Evolutionary conservation across 257 asterid genomes (phyloP).

Genomic region (Avicennia marina): DNA sequence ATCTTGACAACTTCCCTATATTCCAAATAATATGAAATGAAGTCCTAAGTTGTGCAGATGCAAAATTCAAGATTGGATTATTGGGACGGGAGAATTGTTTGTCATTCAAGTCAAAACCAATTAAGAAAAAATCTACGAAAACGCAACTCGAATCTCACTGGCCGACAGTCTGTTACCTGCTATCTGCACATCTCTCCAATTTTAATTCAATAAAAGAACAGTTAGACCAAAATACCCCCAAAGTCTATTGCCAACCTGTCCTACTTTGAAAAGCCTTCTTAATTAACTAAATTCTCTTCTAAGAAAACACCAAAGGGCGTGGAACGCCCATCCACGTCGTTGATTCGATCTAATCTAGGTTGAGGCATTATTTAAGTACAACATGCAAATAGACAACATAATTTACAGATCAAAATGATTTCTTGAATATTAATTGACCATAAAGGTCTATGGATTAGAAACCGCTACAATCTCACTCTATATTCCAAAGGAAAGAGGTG

Average conservation of each 20-base stretch:
- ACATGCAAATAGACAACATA: constrained; percentile 17
- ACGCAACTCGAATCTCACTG: constrained; percentile 22
- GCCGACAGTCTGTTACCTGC: constrained; percentile 42
- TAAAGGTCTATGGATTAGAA: constrained; percentile 10
- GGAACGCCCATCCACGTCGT: too few relatives aligned
- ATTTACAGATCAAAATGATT: constrained; percentile 21
- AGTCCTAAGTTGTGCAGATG: too few relatives aligned
- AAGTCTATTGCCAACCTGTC: constrained; percentile 48
- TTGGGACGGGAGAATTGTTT: constrained; percentile 6
- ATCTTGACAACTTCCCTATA: too few relatives aligned
- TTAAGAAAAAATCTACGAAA: constrained; percentile 23
- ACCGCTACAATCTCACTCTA: constrained; percentile 25
- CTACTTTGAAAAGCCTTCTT: constrained; percentile 30
- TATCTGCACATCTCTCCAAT: constrained; percentile 24
- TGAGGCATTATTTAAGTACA: constrained; percentile 17
- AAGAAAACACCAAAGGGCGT: too few relatives aligned
- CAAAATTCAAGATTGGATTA: neutral
- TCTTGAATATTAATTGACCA: constrained; percentile 11
- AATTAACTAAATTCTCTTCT: too few relatives aligned
- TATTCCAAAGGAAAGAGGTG: constrained; percentile 25
- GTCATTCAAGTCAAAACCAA: constrained; percentile 30
- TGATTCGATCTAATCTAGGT: too few relatives aligned
- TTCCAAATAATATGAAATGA: too few relatives aligned
- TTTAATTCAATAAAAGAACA: constrained; percentile 21
- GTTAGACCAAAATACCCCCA: constrained; percentile 13